Conservation (phyloP, 1,139 yeast species). For the Lodderomyces metapsilosis region DNA sequence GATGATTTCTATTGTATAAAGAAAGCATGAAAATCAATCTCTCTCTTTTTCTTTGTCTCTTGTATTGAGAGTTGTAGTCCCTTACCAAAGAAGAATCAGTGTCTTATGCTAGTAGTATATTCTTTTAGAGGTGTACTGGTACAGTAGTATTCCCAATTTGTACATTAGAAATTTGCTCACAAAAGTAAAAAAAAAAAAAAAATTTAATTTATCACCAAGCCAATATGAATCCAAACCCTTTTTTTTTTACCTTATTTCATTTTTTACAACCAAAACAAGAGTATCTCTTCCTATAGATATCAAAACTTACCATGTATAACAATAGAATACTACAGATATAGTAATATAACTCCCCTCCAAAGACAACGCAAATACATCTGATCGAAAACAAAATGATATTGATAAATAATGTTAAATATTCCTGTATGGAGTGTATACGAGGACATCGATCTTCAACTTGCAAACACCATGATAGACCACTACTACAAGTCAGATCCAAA, state of each 20-base stretch:
- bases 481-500: constrained; percentile 82
- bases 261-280: not conserved
- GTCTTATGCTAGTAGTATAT: too few species aligned
- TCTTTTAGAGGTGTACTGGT: too few species aligned
- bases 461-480: constrained; percentile 73
- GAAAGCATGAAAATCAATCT: too few species aligned
- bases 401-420: constrained; percentile 79
- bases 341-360: not conserved
- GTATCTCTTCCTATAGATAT: not conserved
- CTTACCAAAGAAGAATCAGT: too few species aligned
- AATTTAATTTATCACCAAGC: too few species aligned
- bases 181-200: not conserved
- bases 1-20: too few species aligned
- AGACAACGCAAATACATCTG: too few species aligned
- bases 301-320: not conserved
- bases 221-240: too few species aligned
- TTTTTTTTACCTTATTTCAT: too few species aligned
- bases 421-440: constrained; percentile 88
- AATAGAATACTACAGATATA: not conserved
- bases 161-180: not conserved
- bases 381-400: constrained; percentile 63
- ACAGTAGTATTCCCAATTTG: not conserved
- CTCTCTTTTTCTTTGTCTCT: too few species aligned
- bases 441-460: constrained; percentile 92
- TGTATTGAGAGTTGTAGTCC: too few species aligned